phyloP scores from a whole-genome alignment of 257 asterid species.

The Lycium ferocissimum region DNA sequence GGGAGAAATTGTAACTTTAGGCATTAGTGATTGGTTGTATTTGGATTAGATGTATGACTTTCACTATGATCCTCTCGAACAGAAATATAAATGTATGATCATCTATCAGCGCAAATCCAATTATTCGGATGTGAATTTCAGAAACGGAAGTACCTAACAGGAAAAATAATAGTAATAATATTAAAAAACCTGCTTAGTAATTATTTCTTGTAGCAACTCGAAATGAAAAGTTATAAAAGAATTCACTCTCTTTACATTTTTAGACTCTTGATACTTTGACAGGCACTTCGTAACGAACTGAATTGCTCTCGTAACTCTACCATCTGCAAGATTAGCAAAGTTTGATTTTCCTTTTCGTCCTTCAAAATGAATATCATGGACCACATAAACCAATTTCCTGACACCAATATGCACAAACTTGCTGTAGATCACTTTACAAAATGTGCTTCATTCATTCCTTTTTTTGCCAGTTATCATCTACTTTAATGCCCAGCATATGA shows the following conservation, averaged over 20 bases:
- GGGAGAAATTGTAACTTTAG: too few species aligned
- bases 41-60: too few species aligned
- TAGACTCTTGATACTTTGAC: neutral
- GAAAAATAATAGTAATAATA: too few species aligned
- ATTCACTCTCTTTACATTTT: neutral
- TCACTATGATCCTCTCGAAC: too few species aligned
- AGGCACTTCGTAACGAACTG: neutral
- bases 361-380: neutral
- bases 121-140: too few species aligned
- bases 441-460: neutral
- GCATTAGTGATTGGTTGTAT: too few species aligned
- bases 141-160: too few species aligned
- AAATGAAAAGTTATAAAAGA: too few species aligned
- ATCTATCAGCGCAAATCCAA: too few species aligned
- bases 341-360: neutral
- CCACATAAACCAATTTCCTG: neutral
- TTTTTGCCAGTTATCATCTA: neutral
- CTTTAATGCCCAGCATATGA: neutral
- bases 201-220: neutral
- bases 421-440: neutral
- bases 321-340: neutral
- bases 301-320: neutral
- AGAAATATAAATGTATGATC: too few species aligned
- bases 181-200: too few species aligned
- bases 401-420: neutral